A percentile compares a stretch with the other conserved stretches of the same genome.
Conservation (phyloP, 208 protist genomes). For the Wallacemonas sp. region DNA sequence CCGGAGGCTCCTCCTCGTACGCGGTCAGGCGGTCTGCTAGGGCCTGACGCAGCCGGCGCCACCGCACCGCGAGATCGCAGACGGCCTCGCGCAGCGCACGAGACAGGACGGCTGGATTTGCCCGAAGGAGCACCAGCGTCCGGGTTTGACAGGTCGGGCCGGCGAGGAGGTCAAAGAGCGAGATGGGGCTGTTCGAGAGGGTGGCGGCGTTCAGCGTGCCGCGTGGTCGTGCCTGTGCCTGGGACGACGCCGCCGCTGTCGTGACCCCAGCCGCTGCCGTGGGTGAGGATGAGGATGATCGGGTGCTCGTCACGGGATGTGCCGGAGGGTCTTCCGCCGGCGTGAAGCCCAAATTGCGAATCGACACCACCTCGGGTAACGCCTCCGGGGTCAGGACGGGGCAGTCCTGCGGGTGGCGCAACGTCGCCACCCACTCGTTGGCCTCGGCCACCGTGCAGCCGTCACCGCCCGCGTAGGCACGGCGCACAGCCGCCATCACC, state of each 20-base stretch:
- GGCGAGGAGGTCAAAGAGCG: slow-evolving; percentile 38
- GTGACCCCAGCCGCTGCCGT: too few species aligned
- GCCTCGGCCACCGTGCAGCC: slow-evolving; percentile 10
- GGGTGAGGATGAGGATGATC: neutral
- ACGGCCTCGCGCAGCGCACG: slow-evolving; percentile 41
- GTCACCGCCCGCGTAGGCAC: neutral
- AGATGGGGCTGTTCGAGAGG: slow-evolving; percentile 45
- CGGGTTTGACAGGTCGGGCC: slow-evolving; percentile 54
- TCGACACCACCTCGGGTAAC: slow-evolving; percentile 63
- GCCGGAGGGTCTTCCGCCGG: neutral
- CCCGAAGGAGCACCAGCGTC: slow-evolving; percentile 55
- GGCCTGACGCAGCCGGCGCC: slow-evolving; percentile 44
- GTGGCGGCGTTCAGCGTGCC: slow-evolving; percentile 26
- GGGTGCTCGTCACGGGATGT: neutral
- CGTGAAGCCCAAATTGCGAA: slow-evolving; percentile 56
- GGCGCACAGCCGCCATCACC: neutral
- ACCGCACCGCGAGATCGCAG: slow-evolving; percentile 41
- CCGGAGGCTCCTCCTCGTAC: slow-evolving; percentile 37
- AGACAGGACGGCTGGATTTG: slow-evolving; percentile 29
- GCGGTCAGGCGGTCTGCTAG: slow-evolving; percentile 32
- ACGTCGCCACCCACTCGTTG: neutral
- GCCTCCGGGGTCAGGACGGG: slow-evolving; percentile 49
- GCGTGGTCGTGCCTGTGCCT: neutral
- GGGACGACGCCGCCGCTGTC: too few species aligned
- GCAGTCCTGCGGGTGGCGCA: slow-evolving; percentile 21